Evolutionary conservation across 352 stramenopile species (phyloP).

Genomic region (Thraustochytrium sp.): DNA sequence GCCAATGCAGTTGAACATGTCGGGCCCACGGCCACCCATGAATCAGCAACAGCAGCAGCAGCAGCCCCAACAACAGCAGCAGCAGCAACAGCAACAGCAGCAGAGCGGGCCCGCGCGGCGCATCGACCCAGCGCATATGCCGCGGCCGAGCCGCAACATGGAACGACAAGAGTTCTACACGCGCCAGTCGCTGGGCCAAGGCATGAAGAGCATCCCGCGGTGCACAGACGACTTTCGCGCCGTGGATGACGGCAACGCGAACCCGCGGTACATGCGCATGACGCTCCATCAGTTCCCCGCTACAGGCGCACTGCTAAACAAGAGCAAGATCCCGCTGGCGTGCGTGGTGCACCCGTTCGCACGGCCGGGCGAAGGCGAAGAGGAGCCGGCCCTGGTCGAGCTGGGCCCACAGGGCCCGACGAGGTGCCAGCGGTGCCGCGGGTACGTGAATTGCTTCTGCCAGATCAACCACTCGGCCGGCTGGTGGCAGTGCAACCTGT

Average conservation of each 20-base stretch:
- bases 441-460: slow-evolving; percentile 77
- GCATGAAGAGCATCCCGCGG: background rate
- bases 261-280: slow-evolving; percentile 76
- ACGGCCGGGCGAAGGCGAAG: slow-evolving; percentile 66
- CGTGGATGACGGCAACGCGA: slow-evolving; percentile 65
- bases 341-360: slow-evolving; percentile 74
- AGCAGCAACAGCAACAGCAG: background rate
- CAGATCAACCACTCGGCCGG: slow-evolving; percentile 72
- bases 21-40: too few relatives aligned
- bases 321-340: slow-evolving; percentile 66
- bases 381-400: slow-evolving; percentile 69
- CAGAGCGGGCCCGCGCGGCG: slow-evolving; percentile 58
- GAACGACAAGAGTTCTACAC: slow-evolving; percentile 50
- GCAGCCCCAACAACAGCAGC: background rate
- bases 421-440: slow-evolving; percentile 70
- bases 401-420: slow-evolving; percentile 69
- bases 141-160: slow-evolving; percentile 58
- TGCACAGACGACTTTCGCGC: slow-evolving; percentile 28
- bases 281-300: slow-evolving; percentile 72
- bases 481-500: slow-evolving; percentile 82
- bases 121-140: slow-evolving; percentile 77
- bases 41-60: slow-evolving; percentile 7
- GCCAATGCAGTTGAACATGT: too few relatives aligned
- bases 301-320: slow-evolving; percentile 66
- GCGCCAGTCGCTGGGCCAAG: slow-evolving; percentile 54